Evolutionary conservation across 768 basidiomycete genomes (phyloP).

Genomic region (Pleurotus citrinopileatus): DNA sequence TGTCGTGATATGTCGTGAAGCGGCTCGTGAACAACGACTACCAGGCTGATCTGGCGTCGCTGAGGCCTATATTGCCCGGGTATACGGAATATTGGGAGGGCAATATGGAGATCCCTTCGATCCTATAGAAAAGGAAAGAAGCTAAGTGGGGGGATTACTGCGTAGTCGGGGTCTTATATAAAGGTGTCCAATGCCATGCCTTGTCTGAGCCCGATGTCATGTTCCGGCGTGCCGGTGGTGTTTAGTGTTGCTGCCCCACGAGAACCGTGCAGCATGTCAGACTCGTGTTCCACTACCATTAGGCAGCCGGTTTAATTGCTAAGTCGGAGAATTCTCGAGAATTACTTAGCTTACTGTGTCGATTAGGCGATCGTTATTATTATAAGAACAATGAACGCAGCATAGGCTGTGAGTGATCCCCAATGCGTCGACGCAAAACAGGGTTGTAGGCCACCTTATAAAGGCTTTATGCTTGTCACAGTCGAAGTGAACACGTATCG

Average conservation of each 20-base stretch:
- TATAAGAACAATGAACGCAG: conserved; percentile 16
- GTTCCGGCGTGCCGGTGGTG: background rate
- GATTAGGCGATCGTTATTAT: background rate
- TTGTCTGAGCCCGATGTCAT: background rate
- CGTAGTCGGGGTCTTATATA: background rate
- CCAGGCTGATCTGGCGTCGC: background rate
- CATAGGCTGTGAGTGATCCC: too few species aligned
- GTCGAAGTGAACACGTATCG: too few species aligned
- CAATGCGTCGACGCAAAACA: too few species aligned
- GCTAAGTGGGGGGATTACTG: background rate
- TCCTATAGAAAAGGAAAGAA: background rate
- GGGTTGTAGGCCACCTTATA: too few species aligned
- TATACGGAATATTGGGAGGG: background rate
- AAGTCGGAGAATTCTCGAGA: background rate
- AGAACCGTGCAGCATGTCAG: conserved; percentile 7
- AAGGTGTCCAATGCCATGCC: too few species aligned
- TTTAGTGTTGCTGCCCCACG: background rate
- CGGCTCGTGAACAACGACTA: background rate
- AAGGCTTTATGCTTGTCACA: too few species aligned
- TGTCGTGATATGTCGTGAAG: conserved; percentile 2
- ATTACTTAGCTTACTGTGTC: background rate
- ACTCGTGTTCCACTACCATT: conserved; percentile 5
- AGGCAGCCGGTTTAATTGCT: background rate
- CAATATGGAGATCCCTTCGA: background rate
- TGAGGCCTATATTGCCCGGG: background rate